phyloP scores from a whole-genome alignment of 1,284 basidiomycete species.

The Cryptococcus maquisensis region DNA sequence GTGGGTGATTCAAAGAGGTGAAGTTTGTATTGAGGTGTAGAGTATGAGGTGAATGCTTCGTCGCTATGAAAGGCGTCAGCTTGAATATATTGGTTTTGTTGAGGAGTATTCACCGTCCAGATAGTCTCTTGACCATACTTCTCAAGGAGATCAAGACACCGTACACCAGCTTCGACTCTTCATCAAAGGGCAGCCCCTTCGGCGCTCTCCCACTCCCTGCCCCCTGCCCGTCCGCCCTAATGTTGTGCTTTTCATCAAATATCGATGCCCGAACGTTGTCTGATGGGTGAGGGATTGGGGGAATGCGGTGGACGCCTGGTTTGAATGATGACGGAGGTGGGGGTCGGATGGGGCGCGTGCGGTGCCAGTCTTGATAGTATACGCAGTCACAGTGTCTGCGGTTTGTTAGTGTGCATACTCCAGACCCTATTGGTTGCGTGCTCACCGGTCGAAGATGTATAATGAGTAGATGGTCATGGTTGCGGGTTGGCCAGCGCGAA shows the following conservation, averaged over 20 bases:
- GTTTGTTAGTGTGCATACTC: not conserved
- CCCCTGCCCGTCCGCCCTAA: not conserved
- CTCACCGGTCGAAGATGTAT: conserved; percentile 82
- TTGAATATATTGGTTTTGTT: not conserved
- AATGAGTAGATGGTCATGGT: conserved; percentile 78
- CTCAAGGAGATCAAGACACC: conserved; percentile 87
- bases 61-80: conserved; percentile 55
- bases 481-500: too few relatives aligned
- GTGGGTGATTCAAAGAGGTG: conserved; percentile 89
- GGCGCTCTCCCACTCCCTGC: not conserved
- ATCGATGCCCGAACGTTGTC: conserved; percentile 28
- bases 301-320: conserved; percentile 63
- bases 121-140: conserved; percentile 93
- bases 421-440: not conserved
- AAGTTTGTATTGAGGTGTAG: conserved; percentile 87
- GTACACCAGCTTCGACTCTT: conserved; percentile 96
- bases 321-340: conserved; percentile 67
- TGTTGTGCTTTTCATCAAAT: conserved; percentile 16
- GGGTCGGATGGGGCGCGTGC: conserved; percentile 65
- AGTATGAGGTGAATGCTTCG: conserved; percentile 85
- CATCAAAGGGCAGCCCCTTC: conserved; percentile 75
- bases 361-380: conserved; percentile 92
- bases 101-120: conserved; percentile 61
- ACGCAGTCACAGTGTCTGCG: conserved; percentile 83
- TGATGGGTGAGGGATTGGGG: conserved; percentile 10